Conservation (phyloP, 108 stramenopile genomes). For the Hondaea fermentalgiana region DNA sequence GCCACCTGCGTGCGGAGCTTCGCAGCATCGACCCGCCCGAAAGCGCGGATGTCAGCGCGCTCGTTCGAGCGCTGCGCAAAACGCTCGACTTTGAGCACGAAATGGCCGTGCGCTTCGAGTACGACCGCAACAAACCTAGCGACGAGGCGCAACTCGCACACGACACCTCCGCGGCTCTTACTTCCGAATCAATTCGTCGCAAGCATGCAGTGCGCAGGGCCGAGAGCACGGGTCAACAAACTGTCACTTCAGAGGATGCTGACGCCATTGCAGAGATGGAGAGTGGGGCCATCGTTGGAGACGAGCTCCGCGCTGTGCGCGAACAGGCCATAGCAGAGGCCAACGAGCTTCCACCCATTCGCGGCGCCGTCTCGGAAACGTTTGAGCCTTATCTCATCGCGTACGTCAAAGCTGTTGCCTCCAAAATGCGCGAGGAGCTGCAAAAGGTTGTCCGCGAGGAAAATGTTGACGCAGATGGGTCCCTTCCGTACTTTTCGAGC, state of each 20-base stretch:
- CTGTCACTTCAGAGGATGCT: neutral
- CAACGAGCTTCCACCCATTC: constrained; percentile 54
- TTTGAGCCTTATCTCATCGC: constrained; percentile 94
- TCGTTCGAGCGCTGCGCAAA: constrained; percentile 69
- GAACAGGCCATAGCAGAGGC: neutral
- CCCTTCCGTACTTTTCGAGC: constrained; percentile 80
- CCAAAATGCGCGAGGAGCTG: constrained; percentile 77
- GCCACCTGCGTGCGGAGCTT: constrained; percentile 23
- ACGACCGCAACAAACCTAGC: constrained; percentile 51
- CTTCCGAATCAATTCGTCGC: neutral
- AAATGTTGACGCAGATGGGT: constrained; percentile 78
- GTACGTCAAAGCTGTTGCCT: constrained; percentile 79
- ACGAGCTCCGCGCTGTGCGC: constrained; percentile 31
- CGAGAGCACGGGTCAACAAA: neutral
- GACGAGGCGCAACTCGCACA: constrained; percentile 34
- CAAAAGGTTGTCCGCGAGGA: constrained; percentile 56
- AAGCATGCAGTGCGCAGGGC: neutral
- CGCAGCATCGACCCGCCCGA: constrained; percentile 21
- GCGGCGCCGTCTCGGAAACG: constrained; percentile 38
- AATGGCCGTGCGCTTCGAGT: constrained; percentile 65
- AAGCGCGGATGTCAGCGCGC: neutral
- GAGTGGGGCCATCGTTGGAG: neutral
- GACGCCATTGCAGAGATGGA: neutral
- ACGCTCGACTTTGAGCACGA: constrained; percentile 91
- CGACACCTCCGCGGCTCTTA: neutral